Percentiles rank a stretch among this genome's conserved stretches.
Evolutionary conservation across 495 filamentous ascomycete genomes (phyloP).

Genomic region (Neurospora sublineolata): DNA sequence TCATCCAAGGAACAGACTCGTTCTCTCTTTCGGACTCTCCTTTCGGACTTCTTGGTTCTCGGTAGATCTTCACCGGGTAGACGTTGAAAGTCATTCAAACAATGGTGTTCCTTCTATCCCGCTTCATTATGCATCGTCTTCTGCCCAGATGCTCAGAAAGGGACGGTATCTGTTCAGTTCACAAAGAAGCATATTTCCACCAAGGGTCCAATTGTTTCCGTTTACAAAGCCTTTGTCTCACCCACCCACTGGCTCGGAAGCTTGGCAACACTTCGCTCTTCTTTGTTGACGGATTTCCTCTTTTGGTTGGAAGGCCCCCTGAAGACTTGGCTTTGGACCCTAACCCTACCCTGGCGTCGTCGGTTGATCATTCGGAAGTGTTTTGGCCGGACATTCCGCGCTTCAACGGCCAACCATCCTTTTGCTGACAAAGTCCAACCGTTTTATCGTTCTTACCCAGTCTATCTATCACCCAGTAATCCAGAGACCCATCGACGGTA

Average conservation of each 20-base stretch:
- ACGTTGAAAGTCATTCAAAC: not conserved
- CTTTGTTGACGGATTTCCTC: not conserved
- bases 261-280: not conserved
- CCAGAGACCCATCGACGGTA: too few species aligned
- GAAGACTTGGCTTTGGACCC: not conserved
- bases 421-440: accelerated
- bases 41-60: not conserved
- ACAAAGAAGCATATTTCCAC: not conserved
- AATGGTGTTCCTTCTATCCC: not conserved
- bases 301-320: not conserved
- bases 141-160: not conserved
- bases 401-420: not conserved
- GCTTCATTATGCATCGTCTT: not conserved
- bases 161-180: not conserved
- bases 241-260: not conserved
- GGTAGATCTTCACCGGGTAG: not conserved
- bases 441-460: too few species aligned
- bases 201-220: not conserved
- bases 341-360: not conserved
- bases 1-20: not conserved
- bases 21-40: not conserved
- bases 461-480: too few species aligned
- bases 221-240: not conserved
- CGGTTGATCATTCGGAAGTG: not conserved
- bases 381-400: not conserved